Percentiles rank a stretch among this genome's conserved stretches.
These are phyloP conservation scores for Melampsora larici-populina DNA, from an alignment of 1,284 basidiomycete genomes.

Conservation along the genomic window DNA sequence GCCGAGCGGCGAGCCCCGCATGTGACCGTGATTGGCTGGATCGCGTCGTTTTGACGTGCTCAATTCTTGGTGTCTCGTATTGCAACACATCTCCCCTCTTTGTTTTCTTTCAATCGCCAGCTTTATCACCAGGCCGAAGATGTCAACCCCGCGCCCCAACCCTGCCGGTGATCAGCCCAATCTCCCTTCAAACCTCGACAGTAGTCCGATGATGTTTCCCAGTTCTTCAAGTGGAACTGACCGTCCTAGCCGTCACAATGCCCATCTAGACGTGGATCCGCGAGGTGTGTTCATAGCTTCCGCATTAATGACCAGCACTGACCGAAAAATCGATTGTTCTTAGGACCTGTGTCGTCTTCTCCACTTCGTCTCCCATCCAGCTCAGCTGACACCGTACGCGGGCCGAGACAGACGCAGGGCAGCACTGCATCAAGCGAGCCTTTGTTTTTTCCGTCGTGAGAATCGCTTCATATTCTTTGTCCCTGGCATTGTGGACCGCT, in stretches of 20 bases:
- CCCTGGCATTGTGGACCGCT: neutral
- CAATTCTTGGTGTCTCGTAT: no score
- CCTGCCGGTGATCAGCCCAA: no score
- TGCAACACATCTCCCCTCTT: no score
- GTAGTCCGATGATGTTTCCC: slow-evolving; percentile 38
- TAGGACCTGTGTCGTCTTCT: slow-evolving; percentile 14
- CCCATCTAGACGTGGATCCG: neutral
- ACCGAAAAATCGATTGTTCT: neutral
- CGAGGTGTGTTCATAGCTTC: no score
- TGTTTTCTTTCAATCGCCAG: no score
- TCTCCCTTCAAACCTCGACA: neutral
- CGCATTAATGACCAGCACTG: no score
- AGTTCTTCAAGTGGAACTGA: slow-evolving; percentile 25
- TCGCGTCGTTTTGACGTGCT: no score
- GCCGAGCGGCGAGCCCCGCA: no score
- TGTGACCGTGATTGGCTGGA: no score
- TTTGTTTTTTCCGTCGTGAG: slow-evolving; percentile 44
- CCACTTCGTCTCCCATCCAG: slow-evolving; percentile 34
- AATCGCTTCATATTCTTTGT: neutral
- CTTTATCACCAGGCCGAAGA: no score
- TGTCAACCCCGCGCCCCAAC: no score
- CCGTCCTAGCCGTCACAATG: slow-evolving; percentile 29
- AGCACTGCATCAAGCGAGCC: slow-evolving; percentile 36
- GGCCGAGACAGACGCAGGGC: slow-evolving; percentile 5
- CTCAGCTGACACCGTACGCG: slow-evolving; percentile 12